Evolutionary conservation across 1,284 basidiomycete genomes (phyloP).

Genomic region (Mycena sp.): DNA sequence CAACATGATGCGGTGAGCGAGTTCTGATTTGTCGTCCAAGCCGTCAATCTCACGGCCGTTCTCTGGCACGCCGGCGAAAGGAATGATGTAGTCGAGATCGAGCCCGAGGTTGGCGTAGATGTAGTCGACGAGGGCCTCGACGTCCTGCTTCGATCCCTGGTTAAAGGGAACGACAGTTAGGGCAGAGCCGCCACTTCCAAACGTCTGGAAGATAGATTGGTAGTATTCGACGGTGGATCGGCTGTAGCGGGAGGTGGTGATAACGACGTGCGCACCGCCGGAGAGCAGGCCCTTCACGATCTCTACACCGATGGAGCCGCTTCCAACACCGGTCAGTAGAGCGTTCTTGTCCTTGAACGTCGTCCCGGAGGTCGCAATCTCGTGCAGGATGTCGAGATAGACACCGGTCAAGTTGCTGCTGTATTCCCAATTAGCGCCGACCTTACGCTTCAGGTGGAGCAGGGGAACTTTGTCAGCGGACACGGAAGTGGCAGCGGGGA

Average conservation of each 20-base stretch:
- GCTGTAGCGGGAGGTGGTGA: conserved; percentile 96
- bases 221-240: conserved; percentile 97
- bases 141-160: conserved; percentile 97
- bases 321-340: conserved; percentile 96
- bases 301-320: conserved; percentile 97
- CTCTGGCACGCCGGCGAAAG: conserved; percentile 98
- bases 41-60: conserved; percentile 98
- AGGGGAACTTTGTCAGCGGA: conserved; percentile 93
- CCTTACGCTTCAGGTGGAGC: conserved; percentile 96
- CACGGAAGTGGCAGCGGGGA: conserved; percentile 81
- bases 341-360: conserved; percentile 99
- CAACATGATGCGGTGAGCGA: conserved; percentile 97
- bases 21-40: conserved; percentile 96
- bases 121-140: conserved; percentile 97
- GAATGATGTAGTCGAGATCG: conserved; percentile 98
- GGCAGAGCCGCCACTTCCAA: conserved; percentile 93
- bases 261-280: conserved; percentile 95
- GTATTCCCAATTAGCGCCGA: conserved; percentile 96
- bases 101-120: conserved; percentile 95
- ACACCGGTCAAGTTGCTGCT: conserved; percentile 95
- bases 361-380: conserved; percentile 97
- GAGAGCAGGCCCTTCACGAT: conserved; percentile 96
- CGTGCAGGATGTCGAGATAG: conserved; percentile 95
- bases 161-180: conserved; percentile 99
- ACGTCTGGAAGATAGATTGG: conserved; percentile 96